Evolutionary conservation across 2,329 filamentous ascomycete species (phyloP), one percentile per base, ranked within the genome.

Genomic region (Sporothrix brunneoviolacea): DNA sequence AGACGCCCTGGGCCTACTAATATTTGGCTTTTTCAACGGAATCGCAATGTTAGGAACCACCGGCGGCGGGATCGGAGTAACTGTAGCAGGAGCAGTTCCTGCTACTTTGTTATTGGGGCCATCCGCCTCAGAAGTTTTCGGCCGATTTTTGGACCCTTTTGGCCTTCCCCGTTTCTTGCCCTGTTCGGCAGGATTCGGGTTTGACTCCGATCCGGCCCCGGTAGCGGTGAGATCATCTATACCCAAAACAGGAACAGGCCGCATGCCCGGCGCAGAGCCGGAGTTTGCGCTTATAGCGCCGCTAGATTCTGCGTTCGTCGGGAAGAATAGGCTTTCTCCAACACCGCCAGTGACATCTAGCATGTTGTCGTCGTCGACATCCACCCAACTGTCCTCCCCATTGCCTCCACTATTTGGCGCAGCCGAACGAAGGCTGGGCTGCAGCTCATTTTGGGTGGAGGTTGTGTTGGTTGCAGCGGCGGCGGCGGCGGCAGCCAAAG

Each of bases 61-160:
- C 50, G 39, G 62, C 7, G 54, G 55, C 3, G 55, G 55, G 8
- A 57, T 56, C 4, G 53, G 57, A 4, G 55, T 58, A 22, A 55
- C 49, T 4, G 32, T 51, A 0, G 37, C 8, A 45, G 56, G 28
- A 50, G 46, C 15, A 27, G n/a, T 28, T 3, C 16, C 43, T 5
- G 18, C 9, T 5, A 37, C 24, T 6, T 36, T 33, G 18, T n/a
- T 40, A 22, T 13, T 15, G 21, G 28, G 9, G 12, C 7, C 30
- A 8, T 47, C 16, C 7, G 19, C 12, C 13, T 36, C 49, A 3
- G 30, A 21, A 5, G 36, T 65, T 53, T 70, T 74, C 3, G 70
- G 66, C 3, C 71, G 68, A 53, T 77, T 78, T 52, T 72, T 75
- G 2, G 75, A 77, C 0, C 75, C 75, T 52, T 76, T 77, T 0